These are phyloP conservation scores for Paraglomus brasilianum DNA, from an alignment of 192 early-diverging fungal species.

Conservation along the genomic window DNA sequence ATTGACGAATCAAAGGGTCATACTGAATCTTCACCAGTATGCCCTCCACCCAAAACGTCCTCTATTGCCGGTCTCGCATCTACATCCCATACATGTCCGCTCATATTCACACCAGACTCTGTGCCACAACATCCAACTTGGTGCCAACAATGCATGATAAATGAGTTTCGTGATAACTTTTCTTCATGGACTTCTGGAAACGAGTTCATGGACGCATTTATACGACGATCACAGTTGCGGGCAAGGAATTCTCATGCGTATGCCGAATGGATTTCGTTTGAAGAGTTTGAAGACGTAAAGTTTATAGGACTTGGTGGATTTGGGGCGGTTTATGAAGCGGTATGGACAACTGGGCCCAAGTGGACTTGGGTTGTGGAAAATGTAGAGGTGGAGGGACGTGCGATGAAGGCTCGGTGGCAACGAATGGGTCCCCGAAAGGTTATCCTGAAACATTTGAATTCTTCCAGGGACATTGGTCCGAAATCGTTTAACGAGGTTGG, in stretches of 20 bases:
- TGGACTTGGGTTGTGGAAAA: constrained; percentile 1
- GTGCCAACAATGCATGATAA: constrained; percentile 15
- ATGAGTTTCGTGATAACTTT: constrained; percentile 16
- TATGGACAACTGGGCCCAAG: constrained; percentile 10
- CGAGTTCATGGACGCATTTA: constrained; percentile 8
- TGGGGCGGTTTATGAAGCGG: constrained; percentile 6
- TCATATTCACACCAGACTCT: too few species aligned
- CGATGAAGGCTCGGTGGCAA: not conserved
- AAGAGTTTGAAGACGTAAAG: constrained; percentile 9
- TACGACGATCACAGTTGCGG: constrained; percentile 1
- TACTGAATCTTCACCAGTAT: too few species aligned
- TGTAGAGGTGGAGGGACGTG: not conserved
- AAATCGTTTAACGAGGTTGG: too few species aligned
- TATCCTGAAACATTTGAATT: not conserved
- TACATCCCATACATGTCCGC: too few species aligned
- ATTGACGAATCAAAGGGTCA: too few species aligned
- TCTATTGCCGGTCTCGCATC: too few species aligned
- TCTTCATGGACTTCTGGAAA: constrained; percentile 17
- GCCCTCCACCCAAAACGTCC: too few species aligned
- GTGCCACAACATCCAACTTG: not conserved
- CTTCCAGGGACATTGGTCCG: not conserved
- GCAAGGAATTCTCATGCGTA: constrained; percentile 9
- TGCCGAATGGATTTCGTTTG: constrained; percentile 22
- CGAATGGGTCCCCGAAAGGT: constrained; percentile 13
- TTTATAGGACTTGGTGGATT: constrained; percentile 25